Base-by-base conservation (phyloP, 2,329 filamentous ascomycete genomes). In the Didymella exigua region DNA sequence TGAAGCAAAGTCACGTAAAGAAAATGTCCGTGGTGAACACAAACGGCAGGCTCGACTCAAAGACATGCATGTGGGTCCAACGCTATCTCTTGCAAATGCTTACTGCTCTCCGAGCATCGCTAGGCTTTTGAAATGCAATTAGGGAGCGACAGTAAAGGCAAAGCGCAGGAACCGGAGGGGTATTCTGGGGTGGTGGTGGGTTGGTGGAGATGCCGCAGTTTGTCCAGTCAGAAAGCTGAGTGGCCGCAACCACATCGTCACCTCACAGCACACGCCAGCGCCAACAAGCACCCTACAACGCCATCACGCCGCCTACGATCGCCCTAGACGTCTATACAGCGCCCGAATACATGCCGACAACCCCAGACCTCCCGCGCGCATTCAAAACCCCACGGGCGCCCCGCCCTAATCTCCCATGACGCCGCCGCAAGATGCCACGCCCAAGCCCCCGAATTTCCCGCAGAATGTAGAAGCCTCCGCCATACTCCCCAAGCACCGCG, bases 401-500 rank as follows among this genome's bases (percentile, higher is more conserved):
- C 61, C 65, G 71, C 68, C 70, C 70, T 61, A 70, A 67, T 68
- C 66, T 68, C 69, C 63, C 65, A 76, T 76, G 74, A 75, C 70
- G 70, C 72, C 73, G 66, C 63, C 69, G 61, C 73, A 72, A 70
- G 71, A 76, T 74, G 74, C 62, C 66, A 66, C 66, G 60, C 68
- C 73, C 50, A 68, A 69, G 54, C 66, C 70, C 29, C 71, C 72
- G 52, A 70, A 89, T 69, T 79, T 86, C 70, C 52, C 46, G 37
- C 52, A 55, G 19, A 55, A 45, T 34, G 47, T 55, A 55, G 86
- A 87, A 63, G 82, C 86, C 65, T 84, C 87, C 54, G 78, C 83
- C 70, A 74, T 76, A 52, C 75, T 86, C 54, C 82, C 86, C 60
- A 90, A 87, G 77, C 84, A 87, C 54, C 77, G 81, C 58, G 77